Conservation (phyloP, 768 basidiomycete genomes). For the Tylopilus sp. region DNA sequence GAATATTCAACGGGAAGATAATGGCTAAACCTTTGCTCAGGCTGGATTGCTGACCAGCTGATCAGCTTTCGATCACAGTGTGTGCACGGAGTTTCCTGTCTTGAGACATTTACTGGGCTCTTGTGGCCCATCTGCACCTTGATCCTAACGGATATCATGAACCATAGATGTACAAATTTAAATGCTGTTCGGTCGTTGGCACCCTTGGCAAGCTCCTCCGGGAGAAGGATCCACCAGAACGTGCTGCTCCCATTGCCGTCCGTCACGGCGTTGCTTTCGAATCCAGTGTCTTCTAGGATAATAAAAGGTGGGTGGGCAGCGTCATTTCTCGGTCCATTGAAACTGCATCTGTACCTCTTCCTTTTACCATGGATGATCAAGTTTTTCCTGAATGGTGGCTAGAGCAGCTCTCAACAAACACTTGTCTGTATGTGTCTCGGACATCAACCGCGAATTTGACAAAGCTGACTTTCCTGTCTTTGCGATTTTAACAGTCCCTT, state of each 20-base stretch:
- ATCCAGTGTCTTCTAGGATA: not conserved
- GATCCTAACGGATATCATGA: not conserved
- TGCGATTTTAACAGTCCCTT: not conserved
- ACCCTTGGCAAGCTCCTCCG: not conserved
- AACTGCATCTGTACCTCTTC: too few relatives aligned
- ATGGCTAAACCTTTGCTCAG: not conserved
- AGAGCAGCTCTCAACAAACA: not conserved
- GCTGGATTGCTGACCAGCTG: not conserved
- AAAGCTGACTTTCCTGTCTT: not conserved
- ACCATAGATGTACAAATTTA: too few relatives aligned
- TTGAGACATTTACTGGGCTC: not conserved
- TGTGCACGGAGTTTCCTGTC: not conserved
- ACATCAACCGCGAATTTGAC: not conserved
- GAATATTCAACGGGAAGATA: not conserved
- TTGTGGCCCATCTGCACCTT: not conserved
- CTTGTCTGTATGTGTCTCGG: conserved; percentile 2
- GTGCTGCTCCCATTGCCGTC: not conserved
- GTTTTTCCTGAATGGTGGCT: not conserved
- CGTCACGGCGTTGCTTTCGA: not conserved
- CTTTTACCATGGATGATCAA: conserved; percentile 2
- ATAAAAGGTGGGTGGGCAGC: not conserved
- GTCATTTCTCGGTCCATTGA: not conserved
- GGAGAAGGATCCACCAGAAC: not conserved
- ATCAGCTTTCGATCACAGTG: not conserved
- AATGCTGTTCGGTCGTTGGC: not conserved